Conservation (phyloP, 495 filamentous ascomycete species). For the Neurospora tetrasperma region DNA sequence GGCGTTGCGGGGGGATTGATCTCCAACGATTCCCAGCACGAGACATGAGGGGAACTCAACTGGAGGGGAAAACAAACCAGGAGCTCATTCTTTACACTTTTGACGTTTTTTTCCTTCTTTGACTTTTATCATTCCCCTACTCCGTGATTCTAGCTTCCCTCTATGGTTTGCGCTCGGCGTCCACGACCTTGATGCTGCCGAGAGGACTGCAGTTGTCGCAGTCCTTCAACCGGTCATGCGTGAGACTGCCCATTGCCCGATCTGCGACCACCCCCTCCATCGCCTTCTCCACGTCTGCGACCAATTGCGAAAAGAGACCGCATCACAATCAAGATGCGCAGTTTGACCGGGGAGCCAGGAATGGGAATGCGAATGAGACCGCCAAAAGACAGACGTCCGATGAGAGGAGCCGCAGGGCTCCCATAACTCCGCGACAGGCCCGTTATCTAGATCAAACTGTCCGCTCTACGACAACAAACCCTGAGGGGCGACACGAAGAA, state of each 20-base stretch:
- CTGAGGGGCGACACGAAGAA: neutral
- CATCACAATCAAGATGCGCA: no score
- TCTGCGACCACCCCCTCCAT: neutral
- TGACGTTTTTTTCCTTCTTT: neutral
- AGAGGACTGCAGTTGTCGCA: slow-evolving; percentile 28
- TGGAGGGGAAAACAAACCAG: neutral
- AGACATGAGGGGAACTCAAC: neutral
- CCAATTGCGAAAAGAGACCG: neutral
- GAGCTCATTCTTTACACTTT: neutral
- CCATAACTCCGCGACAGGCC: neutral
- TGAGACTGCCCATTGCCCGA: slow-evolving; percentile 14
- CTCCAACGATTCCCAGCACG: neutral
- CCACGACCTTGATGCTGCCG: slow-evolving; percentile 28
- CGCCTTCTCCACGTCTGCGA: neutral
- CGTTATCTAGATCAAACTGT: neutral
- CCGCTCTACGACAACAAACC: neutral
- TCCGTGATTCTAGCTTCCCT: neutral
- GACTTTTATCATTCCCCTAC: neutral
- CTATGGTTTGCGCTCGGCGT: slow-evolving; percentile 2
- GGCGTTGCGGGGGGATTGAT: neutral
- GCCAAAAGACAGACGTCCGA: neutral
- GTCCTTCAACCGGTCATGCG: slow-evolving; percentile 24
- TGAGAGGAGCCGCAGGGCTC: neutral
- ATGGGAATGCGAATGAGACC: neutral
- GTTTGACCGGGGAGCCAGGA: no score